These are phyloP conservation scores for Brettanomyces custersianus DNA, from an alignment of 805 yeast genomes.

Conservation along the genomic window DNA sequence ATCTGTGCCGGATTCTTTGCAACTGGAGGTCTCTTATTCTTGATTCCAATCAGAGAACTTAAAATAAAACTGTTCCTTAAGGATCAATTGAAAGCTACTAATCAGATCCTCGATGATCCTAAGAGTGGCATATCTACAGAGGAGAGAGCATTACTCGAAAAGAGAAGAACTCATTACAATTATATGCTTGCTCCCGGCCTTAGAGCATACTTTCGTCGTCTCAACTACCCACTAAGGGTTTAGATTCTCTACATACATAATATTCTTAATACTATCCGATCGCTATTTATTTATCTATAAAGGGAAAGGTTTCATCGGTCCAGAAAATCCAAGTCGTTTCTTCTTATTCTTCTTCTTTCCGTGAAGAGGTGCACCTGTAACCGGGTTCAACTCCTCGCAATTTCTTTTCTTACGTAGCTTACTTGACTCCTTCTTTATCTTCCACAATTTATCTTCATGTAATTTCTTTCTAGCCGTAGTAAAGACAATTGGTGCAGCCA, in stretches of 20 bases:
- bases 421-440: neutral
- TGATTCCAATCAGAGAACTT: conserved; percentile 40
- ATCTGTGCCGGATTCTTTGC: conserved; percentile 50
- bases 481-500: conserved; percentile 2
- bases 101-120: neutral
- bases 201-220: conserved; percentile 14
- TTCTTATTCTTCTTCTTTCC: conserved; percentile 5
- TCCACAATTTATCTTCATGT: neutral
- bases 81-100: conserved; percentile 7
- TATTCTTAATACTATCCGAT: neutral
- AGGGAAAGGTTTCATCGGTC: conserved; percentile 14
- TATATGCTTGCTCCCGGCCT: conserved; percentile 10
- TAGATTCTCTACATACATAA: conserved; percentile 1
- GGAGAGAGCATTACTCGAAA: conserved; percentile 5
- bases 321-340: conserved; percentile 22
- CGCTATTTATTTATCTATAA: conserved; percentile 5
- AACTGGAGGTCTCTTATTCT: conserved; percentile 32
- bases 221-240: conserved; percentile 17
- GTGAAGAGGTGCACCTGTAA: conserved; percentile 4
- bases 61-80: conserved; percentile 32
- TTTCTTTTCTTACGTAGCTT: neutral
- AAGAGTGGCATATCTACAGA: neutral
- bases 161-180: conserved; percentile 11
- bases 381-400: conserved; percentile 5
- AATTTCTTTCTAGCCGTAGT: neutral